These are phyloP conservation scores for Coprinopsis strossmayeri DNA, from an alignment of 768 basidiomycete genomes.

Conservation along the genomic window DNA sequence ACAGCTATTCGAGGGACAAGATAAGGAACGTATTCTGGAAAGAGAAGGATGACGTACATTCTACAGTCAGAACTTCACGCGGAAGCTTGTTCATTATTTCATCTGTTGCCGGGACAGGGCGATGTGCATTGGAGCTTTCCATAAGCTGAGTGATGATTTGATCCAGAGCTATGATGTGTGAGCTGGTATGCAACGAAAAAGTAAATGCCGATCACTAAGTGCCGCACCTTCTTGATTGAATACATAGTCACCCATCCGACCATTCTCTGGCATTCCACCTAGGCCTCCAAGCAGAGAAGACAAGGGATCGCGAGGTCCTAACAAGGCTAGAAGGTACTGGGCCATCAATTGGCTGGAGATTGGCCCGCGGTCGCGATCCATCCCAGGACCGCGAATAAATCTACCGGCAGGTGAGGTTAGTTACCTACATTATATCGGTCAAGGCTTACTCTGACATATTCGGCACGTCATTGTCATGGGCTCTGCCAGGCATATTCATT, in stretches of 20 bases:
- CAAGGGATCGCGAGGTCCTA: conserved; percentile 44
- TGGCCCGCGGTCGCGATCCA: conserved; percentile 22
- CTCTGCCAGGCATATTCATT: not conserved
- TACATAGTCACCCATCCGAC: conserved; percentile 86
- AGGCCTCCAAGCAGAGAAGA: conserved; percentile 32
- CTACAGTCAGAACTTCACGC: conserved; percentile 51
- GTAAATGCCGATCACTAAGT: not conserved
- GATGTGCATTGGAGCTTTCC: conserved; percentile 66
- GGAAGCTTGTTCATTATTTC: conserved; percentile 67
- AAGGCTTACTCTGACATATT: conserved; percentile 52
- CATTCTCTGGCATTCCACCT: conserved; percentile 30
- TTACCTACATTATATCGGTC: not conserved
- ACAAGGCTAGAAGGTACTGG: conserved; percentile 63
- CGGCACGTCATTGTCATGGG: conserved; percentile 21
- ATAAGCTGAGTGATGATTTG: conserved; percentile 84
- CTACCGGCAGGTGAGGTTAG: conserved; percentile 15
- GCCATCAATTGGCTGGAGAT: conserved; percentile 63
- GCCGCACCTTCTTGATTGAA: conserved; percentile 78
- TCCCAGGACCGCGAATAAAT: conserved; percentile 20
- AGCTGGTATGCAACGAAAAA: not conserved
- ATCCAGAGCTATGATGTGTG: conserved; percentile 51
- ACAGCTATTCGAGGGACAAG: conserved; percentile 37
- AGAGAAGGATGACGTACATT: conserved; percentile 39
- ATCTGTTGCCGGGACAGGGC: conserved; percentile 83
- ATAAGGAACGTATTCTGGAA: conserved; percentile 3